A percentile compares a stretch with the other conserved stretches of the same genome.
Evolutionary conservation across 352 stramenopile genomes (phyloP).

Genomic region (Phytopythium litorale): DNA sequence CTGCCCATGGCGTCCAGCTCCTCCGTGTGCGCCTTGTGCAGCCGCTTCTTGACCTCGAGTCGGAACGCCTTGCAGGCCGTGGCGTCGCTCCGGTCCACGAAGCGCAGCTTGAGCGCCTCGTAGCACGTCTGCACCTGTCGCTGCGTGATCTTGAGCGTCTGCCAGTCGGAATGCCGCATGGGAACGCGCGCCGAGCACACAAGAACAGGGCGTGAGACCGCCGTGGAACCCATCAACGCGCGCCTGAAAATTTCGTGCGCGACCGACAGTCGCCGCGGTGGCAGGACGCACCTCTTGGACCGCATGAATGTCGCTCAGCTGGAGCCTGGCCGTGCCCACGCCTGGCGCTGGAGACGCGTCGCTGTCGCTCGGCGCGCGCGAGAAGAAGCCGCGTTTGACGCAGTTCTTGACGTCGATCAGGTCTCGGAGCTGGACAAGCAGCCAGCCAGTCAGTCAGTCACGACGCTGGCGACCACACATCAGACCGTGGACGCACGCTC

Average conservation of each 20-base stretch:
- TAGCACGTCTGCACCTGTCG: conserved; percentile 80
- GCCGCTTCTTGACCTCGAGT: conserved; percentile 79
- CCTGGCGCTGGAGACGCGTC: conserved; percentile 12
- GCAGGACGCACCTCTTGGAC: conserved; percentile 48
- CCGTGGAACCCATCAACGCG: conserved; percentile 2
- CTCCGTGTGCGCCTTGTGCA: conserved; percentile 62
- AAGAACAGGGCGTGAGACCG: background rate
- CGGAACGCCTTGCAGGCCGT: conserved; percentile 59
- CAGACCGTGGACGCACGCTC: conserved; percentile 25
- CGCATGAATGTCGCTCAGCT: conserved; percentile 43
- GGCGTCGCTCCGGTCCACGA: conserved; percentile 48
- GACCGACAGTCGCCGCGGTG: background rate
- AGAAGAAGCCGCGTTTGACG: conserved; percentile 57
- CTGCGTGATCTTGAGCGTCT: conserved; percentile 75
- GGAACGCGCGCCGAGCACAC: background rate
- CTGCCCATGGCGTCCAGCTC: conserved; percentile 73
- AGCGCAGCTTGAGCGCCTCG: conserved; percentile 63
- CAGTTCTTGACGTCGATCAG: conserved; percentile 70
- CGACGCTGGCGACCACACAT: background rate
- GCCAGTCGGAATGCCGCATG: background rate
- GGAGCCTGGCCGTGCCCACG: conserved; percentile 35
- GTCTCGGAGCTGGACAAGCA: conserved; percentile 49
- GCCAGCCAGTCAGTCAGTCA: too few species aligned
- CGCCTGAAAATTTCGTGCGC: background rate
- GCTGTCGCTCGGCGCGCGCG: conserved; percentile 23